Base-by-base conservation (phyloP, 805 yeast species). In the Ogataea polymorpha region DNA sequence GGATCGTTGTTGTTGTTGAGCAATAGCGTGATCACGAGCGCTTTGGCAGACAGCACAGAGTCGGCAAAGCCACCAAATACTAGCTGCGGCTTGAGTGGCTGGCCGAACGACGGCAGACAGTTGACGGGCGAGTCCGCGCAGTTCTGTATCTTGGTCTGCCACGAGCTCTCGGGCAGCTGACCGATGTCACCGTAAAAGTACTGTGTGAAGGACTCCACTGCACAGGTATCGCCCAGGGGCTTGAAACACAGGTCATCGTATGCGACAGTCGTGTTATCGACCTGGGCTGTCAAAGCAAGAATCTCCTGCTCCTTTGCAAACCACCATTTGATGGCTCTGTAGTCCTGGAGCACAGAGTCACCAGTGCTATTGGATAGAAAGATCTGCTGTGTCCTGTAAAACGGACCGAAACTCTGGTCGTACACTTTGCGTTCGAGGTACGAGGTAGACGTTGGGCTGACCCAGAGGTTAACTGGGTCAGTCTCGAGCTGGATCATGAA, bases 81-180 rank as follows among this genome's bases (percentile, higher is more conserved):
- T 14, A 88, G 51, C 39, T 81, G 77, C 20, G 79, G 76, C 51
- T 80, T 83, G 47, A 91, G 67, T 0, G 98, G 98, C 59, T 89
- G 97, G 55, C 87, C 96, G 63, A 90, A 91, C 0, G 81, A 64
- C 0, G 99, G 98, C 28, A 91, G 66, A 58, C 99, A 91, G 48
- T 77, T 82, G 2, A 91, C 97, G 0, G 98, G 98, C 1, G 87
- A 77, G 14, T 73, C 68, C 0, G 93, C 72, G 58, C 99, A 91
- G 3, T 63, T 56, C 39, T 68, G 54, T 9, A 91, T 56, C 39
- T 74, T 66, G 2, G 55, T 48, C 29, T 68, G 57, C 96, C 96
- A 91, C 16, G 66, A 65, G 1, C 51, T 53, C 27, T 76, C 75
- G 6, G 75, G 71, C 5, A 82, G 59, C 28, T 66, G 62, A 13